Evolutionary conservation across 1,284 basidiomycete genomes (phyloP).

Genomic region (Sanghuangporus sanghuang): DNA sequence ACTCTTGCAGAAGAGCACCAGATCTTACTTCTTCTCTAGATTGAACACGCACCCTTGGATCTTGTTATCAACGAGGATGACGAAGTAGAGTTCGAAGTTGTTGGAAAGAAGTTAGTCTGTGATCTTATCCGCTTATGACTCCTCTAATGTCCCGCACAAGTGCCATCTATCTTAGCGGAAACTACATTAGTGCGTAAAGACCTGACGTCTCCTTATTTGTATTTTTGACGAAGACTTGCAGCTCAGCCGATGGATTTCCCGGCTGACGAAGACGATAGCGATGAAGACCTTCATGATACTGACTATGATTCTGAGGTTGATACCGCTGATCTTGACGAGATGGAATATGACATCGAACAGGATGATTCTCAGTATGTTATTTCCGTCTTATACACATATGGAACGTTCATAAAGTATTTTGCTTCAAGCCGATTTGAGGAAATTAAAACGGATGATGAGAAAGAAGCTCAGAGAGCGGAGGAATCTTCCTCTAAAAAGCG

Average conservation of each 20-base stretch:
- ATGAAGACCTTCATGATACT: constrained; percentile 47
- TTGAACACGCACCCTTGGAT: constrained; percentile 77
- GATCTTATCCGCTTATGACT: constrained; percentile 6
- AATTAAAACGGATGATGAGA: constrained; percentile 28
- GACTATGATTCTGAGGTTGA: constrained; percentile 69
- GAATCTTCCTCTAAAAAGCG: constrained; percentile 18
- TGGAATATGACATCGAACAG: constrained; percentile 59
- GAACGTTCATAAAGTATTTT: background rate
- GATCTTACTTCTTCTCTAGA: constrained; percentile 36
- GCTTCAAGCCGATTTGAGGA: constrained; percentile 58
- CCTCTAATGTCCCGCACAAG: constrained; percentile 33
- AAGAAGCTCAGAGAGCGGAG: background rate
- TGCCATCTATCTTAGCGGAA: constrained; percentile 82
- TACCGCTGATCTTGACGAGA: constrained; percentile 47
- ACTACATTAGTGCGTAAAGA: constrained; percentile 71
- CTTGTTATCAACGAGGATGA: constrained; percentile 74
- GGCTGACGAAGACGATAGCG: constrained; percentile 31
- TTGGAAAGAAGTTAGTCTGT: constrained; percentile 75
- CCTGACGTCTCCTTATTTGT: constrained; percentile 17
- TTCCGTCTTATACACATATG: background rate
- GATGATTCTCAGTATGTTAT: constrained; percentile 42
- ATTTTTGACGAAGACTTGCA: constrained; percentile 16
- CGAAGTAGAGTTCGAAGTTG: constrained; percentile 64
- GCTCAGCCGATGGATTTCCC: constrained; percentile 42
- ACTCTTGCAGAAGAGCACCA: background rate